Conservation (phyloP, 1,284 basidiomycete species). For the Tylopilus sp. region DNA sequence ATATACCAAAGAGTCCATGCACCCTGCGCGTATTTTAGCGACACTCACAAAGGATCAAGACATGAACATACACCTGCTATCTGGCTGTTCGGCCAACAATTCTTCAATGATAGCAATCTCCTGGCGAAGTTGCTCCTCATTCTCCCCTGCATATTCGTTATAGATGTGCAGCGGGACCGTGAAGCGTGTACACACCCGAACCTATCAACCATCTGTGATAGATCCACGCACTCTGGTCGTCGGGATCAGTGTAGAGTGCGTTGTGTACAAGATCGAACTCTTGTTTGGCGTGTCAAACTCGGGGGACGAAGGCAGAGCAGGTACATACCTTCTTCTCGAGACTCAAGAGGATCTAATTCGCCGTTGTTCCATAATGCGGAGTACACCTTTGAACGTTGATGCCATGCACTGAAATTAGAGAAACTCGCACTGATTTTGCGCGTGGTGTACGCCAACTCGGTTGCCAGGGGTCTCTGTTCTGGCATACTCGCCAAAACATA, state of each 20-base stretch:
- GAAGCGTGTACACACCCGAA: slow-evolving; percentile 44
- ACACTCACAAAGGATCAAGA: neutral
- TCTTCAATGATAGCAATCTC: slow-evolving; percentile 84
- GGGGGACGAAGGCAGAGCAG: neutral
- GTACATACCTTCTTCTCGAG: slow-evolving; percentile 62
- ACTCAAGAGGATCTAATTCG: slow-evolving; percentile 46
- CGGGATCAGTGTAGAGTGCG: slow-evolving; percentile 95
- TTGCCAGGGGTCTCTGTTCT: slow-evolving; percentile 44
- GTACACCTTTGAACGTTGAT: slow-evolving; percentile 88
- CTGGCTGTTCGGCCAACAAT: slow-evolving; percentile 86
- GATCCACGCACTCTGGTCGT: slow-evolving; percentile 96
- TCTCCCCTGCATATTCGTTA: slow-evolving; percentile 43
- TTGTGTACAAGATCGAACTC: slow-evolving; percentile 92
- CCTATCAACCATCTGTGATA: slow-evolving; percentile 97
- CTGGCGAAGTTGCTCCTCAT: slow-evolving; percentile 56
- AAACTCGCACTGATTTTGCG: slow-evolving; percentile 93
- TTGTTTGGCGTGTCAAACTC: slow-evolving; percentile 28
- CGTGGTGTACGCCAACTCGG: slow-evolving; percentile 80
- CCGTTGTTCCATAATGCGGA: slow-evolving; percentile 62
- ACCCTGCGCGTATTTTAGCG: slow-evolving; percentile 57
- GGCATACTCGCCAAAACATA: slow-evolving; percentile 76
- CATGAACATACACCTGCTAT: slow-evolving; percentile 79
- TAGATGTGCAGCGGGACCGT: neutral
- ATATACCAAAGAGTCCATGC: slow-evolving; percentile 86
- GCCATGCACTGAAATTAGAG: slow-evolving; percentile 99